phyloP scores from a whole-genome alignment of 306 rosid genomes.

The Mimosa bimucronata region DNA sequence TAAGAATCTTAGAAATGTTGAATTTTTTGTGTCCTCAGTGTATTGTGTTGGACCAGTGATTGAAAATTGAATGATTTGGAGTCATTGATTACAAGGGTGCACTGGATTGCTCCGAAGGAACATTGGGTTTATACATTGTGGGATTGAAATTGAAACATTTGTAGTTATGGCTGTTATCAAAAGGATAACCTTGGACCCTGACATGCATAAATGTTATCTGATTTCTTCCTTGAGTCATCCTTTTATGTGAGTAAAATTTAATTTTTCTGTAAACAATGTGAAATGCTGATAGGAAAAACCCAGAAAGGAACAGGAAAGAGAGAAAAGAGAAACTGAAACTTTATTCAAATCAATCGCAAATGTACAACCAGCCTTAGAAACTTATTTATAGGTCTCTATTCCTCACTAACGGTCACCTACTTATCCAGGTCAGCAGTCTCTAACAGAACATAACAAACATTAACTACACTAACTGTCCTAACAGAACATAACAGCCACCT shows the following conservation, averaged over 20 bases:
- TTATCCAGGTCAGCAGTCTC: no score
- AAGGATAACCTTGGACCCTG: neutral
- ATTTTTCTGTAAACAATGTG: neutral
- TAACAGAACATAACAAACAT: no score
- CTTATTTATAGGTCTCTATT: no score
- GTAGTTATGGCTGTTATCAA: neutral
- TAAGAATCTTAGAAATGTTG: conserved; percentile 33
- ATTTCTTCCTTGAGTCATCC: neutral
- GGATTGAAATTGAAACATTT: conserved; percentile 9
- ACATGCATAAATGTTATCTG: neutral
- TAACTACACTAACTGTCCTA: no score
- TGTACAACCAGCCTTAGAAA: no score
- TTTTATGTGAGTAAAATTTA: neutral
- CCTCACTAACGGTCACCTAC: no score
- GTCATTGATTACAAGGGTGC: conserved; percentile 9
- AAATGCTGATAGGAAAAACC: no score
- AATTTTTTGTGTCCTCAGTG: conserved; percentile 26
- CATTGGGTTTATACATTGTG: conserved; percentile 6
- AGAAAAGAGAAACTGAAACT: no score
- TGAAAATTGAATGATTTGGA: conserved; percentile 28
- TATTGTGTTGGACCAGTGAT: conserved; percentile 31
- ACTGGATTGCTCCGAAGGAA: neutral
- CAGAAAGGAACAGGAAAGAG: no score
- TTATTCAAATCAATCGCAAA: no score
- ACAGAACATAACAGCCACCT: no score